phyloP scores from a whole-genome alignment of 805 yeast genomes.

The Yarrowia sp. region DNA sequence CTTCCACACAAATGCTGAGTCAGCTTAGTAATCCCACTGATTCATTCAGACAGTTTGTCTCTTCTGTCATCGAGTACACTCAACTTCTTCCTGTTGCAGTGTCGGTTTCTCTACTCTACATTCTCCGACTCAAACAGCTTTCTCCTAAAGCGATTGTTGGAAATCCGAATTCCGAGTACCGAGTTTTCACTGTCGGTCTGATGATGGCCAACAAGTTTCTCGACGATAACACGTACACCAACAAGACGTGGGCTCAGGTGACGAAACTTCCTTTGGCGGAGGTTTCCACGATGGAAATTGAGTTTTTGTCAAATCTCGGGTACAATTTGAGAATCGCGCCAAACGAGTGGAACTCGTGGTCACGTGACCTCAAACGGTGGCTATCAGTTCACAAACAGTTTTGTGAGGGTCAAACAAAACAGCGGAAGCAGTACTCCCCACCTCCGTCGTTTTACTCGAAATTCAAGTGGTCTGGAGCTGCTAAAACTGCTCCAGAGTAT shows the following conservation, averaged over 20 bases:
- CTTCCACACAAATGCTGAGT: background rate
- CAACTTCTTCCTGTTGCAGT: slow-evolving; percentile 38
- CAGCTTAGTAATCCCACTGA: slow-evolving; percentile 30
- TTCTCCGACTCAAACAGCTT: slow-evolving; percentile 35
- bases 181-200: slow-evolving; percentile 57
- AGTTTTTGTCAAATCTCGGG: slow-evolving; percentile 58
- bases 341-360: slow-evolving; percentile 37
- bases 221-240: slow-evolving; percentile 91
- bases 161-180: slow-evolving; percentile 40
- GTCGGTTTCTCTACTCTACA: slow-evolving; percentile 39
- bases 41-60: slow-evolving; percentile 36
- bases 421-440: slow-evolving; percentile 10
- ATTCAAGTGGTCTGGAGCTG: slow-evolving; percentile 10
- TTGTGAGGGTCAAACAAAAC: background rate
- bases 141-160: slow-evolving; percentile 33
- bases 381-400: background rate
- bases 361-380: slow-evolving; percentile 9
- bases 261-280: slow-evolving; percentile 61
- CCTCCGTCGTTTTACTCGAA: slow-evolving; percentile 5
- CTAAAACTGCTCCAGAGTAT: background rate
- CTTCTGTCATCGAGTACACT: slow-evolving; percentile 36
- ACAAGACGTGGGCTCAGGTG: slow-evolving; percentile 88
- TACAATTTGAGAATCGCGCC: slow-evolving; percentile 52
- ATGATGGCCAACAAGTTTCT: slow-evolving; percentile 86
- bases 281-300: slow-evolving; percentile 64